Percentiles rank a stretch among this genome's conserved stretches.
Conservation (phyloP, 176 grass and related monocot species). For the Oryza rufipogon region DNA sequence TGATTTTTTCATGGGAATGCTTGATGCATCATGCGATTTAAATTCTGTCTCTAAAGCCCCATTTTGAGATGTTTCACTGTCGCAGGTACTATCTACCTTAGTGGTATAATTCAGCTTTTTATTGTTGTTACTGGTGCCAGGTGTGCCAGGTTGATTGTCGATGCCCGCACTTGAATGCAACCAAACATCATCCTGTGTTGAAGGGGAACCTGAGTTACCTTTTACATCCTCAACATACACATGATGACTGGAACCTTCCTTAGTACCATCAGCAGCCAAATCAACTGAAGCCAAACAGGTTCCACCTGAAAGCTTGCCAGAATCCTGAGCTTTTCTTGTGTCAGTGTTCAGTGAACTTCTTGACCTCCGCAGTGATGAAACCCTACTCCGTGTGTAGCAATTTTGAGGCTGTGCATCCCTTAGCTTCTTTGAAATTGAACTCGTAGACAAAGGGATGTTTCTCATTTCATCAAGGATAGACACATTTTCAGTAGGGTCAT, state of each 20-base stretch:
- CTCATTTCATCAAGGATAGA: constrained; percentile 76
- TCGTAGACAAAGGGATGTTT: constrained; percentile 47
- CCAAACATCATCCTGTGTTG: constrained; percentile 36
- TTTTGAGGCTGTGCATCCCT: constrained; percentile 62
- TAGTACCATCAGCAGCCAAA: constrained; percentile 37
- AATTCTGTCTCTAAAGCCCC: constrained; percentile 51
- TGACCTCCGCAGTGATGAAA: constrained; percentile 46
- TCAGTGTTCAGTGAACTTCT: constrained; percentile 56
- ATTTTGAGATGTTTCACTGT: constrained; percentile 57
- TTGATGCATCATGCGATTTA: constrained; percentile 52
- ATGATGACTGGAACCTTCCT: constrained; percentile 33
- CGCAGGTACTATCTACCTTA: constrained; percentile 47
- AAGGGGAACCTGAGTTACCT: constrained; percentile 33
- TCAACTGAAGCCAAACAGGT: constrained; percentile 41
- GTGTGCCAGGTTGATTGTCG: constrained; percentile 38
- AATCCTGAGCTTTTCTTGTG: constrained; percentile 50
- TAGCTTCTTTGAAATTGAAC: constrained; percentile 59
- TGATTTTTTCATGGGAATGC: constrained; percentile 44
- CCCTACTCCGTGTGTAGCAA: constrained; percentile 48
- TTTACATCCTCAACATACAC: constrained; percentile 20
- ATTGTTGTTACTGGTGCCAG: constrained; percentile 33
- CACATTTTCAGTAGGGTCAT: constrained; percentile 63
- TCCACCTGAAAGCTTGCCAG: constrained; percentile 41
- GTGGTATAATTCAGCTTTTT: constrained; percentile 32
- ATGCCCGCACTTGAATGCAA: constrained; percentile 37